Percentiles rank a stretch among this genome's conserved stretches.
Evolutionary conservation across 495 filamentous ascomycete species (phyloP).

Genomic region (Patellaria atrata): DNA sequence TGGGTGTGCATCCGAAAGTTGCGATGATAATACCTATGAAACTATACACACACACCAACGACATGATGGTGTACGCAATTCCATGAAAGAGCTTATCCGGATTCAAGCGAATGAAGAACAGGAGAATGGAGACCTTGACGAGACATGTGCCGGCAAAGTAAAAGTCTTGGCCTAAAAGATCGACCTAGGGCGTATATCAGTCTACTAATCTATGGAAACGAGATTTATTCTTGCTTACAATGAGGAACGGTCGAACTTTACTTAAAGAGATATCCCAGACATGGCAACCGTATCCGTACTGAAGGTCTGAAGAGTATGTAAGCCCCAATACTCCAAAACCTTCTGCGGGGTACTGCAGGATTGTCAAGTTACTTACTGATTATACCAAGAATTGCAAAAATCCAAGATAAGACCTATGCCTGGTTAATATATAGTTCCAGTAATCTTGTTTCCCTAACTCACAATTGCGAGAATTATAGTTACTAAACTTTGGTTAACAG

Average conservation of each 20-base stretch:
- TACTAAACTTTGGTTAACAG: no score
- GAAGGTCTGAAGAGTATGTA: not conserved
- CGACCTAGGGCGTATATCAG: slow-evolving; percentile 1
- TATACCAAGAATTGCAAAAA: slow-evolving; percentile 1
- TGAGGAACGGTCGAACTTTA: slow-evolving; percentile 1
- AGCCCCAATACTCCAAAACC: no score
- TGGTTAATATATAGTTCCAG: no score
- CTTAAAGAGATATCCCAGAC: slow-evolving; percentile 1
- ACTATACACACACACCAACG: not conserved
- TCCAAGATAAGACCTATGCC: slow-evolving; percentile 1
- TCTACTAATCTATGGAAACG: not conserved
- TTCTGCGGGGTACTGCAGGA: not conserved
- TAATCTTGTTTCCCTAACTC: no score
- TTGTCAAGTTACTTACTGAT: no score
- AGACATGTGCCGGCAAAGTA: slow-evolving; percentile 2
- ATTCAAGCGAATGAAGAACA: slow-evolving; percentile 1
- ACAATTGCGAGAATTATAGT: not conserved
- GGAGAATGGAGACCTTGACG: slow-evolving; percentile 4
- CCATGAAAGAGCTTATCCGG: slow-evolving; percentile 2
- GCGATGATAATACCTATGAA: slow-evolving; percentile 2
- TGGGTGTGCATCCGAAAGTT: slow-evolving; percentile 1
- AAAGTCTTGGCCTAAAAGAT: slow-evolving; percentile 5
- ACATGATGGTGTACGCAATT: slow-evolving; percentile 1
- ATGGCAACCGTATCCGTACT: slow-evolving; percentile 1
- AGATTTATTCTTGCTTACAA: not conserved